These are phyloP conservation scores for Nannochloropsis oceanica DNA, from an alignment of 108 stramenopile genomes.

Conservation along the genomic window DNA sequence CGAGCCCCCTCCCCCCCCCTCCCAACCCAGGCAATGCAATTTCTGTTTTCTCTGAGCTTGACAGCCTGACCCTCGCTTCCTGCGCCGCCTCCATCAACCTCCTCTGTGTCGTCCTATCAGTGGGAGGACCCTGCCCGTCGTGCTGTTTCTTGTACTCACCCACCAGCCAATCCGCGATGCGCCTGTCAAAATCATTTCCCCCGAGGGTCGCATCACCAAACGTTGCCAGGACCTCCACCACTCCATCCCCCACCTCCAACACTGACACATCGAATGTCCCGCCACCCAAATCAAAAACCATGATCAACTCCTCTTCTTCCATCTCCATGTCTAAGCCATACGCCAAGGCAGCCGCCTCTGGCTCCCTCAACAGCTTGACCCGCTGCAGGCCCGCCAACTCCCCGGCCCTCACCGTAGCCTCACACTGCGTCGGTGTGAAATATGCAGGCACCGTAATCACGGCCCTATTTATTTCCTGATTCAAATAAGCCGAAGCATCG, in stretches of 20 bases:
- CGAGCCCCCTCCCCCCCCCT: not conserved
- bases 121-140: not conserved
- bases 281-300: constrained; percentile 87
- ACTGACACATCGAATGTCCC: constrained; percentile 87
- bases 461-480: constrained; percentile 31
- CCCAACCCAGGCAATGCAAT: constrained; percentile 4
- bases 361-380: constrained; percentile 71
- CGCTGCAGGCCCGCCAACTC: constrained; percentile 61
- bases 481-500: constrained; percentile 19
- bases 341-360: constrained; percentile 84
- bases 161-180: constrained; percentile 50
- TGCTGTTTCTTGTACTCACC: not conserved
- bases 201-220: constrained; percentile 69
- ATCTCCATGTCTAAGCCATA: constrained; percentile 50
- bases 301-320: constrained; percentile 55
- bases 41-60: not conserved
- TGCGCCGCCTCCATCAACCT: constrained; percentile 22
- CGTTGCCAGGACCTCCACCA: constrained; percentile 74
- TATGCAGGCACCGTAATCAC: constrained; percentile 91
- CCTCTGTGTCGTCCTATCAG: not conserved
- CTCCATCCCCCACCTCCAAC: constrained; percentile 59
- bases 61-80: constrained; percentile 14
- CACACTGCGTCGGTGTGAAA: constrained; percentile 68
- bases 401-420: constrained; percentile 66
- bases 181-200: constrained; percentile 72